Base-by-base conservation (phyloP, 2,329 filamentous ascomycete species). In the Elsinoe ampelina region DNA sequence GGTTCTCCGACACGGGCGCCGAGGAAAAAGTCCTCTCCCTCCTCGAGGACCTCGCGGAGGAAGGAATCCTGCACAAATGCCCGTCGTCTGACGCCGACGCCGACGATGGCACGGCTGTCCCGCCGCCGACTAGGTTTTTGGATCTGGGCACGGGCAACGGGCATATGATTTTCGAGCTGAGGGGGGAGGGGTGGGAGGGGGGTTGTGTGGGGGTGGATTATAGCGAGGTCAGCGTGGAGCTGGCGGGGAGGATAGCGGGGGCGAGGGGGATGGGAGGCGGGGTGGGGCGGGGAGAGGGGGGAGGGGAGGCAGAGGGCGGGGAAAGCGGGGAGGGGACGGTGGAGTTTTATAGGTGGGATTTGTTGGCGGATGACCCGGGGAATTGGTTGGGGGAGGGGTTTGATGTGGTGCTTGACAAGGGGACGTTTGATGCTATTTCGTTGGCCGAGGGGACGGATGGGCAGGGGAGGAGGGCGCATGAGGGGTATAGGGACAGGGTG, bases 121-220 rank as follows among this genome's bases (percentile, higher is more conserved):
- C 13, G 50, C 20, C 30, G 51, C 65, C 70, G n/a, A 76, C 81
- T 10, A 73, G 80, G 1, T 84, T 95, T 59, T 77, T 97, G 0
- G 93, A 98, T 68, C 79, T 98, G 0, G 93, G 93, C 17, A 96
- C 90, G 10, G 93, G 93, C 1, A 98, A 98, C 72, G 93, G 92
- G 1, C 89, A 90, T 64, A 80, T 97, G 67, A 77, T 97, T n/a
- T 88, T 93, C 63, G 79, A 84, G n/a, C 75, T 97, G 32, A 75
- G 86, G 32, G 84, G 85, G 43, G 76, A 78, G 34, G 81, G 74
- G 2, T 95, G 87, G 79, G 55, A 61, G 2, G 89, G 88, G 0
- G 72, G 75, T 2, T 83, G 95, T 77, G 75, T 95, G 0, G 93
- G 93, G 4, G 86, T 96, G 8, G 93, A 98, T 74, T 97, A 97